phyloP scores from a whole-genome alignment of 2,329 filamentous ascomycete genomes.

The Sporothrix brunneoviolacea region DNA sequence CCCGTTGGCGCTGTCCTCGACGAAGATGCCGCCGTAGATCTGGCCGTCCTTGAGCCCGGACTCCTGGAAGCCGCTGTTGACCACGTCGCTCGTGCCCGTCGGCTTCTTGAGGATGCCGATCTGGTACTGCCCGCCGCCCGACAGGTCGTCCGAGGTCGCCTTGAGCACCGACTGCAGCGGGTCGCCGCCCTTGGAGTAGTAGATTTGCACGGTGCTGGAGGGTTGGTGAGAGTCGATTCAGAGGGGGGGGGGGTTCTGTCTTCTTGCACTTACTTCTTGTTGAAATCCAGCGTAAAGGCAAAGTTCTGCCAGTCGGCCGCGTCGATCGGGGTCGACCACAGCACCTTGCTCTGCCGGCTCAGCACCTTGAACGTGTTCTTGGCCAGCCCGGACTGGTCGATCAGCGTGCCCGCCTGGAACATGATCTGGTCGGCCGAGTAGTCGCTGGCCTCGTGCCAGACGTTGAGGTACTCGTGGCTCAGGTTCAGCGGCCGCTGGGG shows the following conservation, averaged over 20 bases:
- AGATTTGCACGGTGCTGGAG: conserved; percentile 46
- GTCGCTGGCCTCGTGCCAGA: conserved; percentile 32
- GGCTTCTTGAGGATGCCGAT: conserved; percentile 54
- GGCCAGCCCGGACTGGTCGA: conserved; percentile 29
- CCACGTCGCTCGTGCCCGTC: conserved; percentile 43
- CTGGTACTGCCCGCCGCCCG: conserved; percentile 49
- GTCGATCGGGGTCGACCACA: conserved; percentile 38
- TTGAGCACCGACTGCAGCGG: conserved; percentile 42
- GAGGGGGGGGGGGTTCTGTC: no score
- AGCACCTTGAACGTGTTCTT: conserved; percentile 37
- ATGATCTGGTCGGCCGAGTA: conserved; percentile 34
- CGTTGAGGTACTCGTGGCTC: conserved; percentile 32
- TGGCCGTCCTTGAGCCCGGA: conserved; percentile 41
- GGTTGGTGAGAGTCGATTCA: conserved; percentile 10
- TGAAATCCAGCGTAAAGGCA: conserved; percentile 49
- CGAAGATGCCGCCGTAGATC: conserved; percentile 44
- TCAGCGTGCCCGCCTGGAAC: conserved; percentile 30
- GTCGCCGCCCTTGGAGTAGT: conserved; percentile 45
- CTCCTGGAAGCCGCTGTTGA: conserved; percentile 43
- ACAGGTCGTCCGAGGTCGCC: conserved; percentile 41
- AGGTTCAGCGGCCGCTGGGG: conserved; percentile 28
- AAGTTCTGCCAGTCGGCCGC: conserved; percentile 53
- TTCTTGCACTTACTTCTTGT: conserved; percentile 39
- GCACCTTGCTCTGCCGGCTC: conserved; percentile 31
- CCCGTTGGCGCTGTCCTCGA: conserved; percentile 38